phyloP scores from a whole-genome alignment of 2,329 filamentous ascomycete species.

The Emmonsiellopsis sp. region DNA sequence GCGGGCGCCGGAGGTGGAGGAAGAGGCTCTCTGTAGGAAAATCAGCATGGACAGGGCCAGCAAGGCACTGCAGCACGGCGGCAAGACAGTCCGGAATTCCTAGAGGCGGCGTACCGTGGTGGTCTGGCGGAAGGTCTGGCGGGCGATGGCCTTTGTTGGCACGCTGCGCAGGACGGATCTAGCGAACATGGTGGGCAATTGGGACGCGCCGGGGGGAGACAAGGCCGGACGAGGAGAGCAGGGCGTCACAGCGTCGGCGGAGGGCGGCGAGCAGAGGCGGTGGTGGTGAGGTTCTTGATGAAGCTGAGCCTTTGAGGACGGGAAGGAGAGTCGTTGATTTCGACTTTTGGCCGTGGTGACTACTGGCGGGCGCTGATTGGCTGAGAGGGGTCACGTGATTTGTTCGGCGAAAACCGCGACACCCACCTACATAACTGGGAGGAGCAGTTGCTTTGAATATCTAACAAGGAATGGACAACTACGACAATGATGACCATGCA shows the following conservation, averaged over 20 bases:
- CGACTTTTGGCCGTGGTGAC: conserved; percentile 6
- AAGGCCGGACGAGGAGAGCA: conserved; percentile 15
- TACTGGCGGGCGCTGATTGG: conserved; percentile 7
- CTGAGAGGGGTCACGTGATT: conserved; percentile 7
- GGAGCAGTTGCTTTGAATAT: no score
- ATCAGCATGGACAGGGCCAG: not conserved
- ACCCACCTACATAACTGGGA: no score
- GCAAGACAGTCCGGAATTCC: not conserved
- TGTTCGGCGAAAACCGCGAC: conserved; percentile 6
- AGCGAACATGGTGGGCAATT: conserved; percentile 71
- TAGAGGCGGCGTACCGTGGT: conserved; percentile 60
- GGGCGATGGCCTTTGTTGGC: conserved; percentile 72
- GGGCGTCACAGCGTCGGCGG: conserved; percentile 15
- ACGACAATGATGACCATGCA: not conserved
- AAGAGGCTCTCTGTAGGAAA: conserved; percentile 52
- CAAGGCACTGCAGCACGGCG: not conserved
- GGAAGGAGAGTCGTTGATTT: not conserved
- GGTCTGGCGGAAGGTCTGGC: conserved; percentile 62
- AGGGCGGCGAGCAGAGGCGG: conserved; percentile 19
- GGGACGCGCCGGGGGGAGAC: conserved; percentile 22
- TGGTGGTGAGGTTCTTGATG: not conserved
- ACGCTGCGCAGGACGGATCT: conserved; percentile 82
- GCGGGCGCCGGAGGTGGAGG: conserved; percentile 59
- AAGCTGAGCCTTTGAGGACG: not conserved
- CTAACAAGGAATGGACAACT: no score